These are phyloP conservation scores for Scleroderma bovista DNA, from an alignment of 768 basidiomycete species.

Conservation along the genomic window DNA sequence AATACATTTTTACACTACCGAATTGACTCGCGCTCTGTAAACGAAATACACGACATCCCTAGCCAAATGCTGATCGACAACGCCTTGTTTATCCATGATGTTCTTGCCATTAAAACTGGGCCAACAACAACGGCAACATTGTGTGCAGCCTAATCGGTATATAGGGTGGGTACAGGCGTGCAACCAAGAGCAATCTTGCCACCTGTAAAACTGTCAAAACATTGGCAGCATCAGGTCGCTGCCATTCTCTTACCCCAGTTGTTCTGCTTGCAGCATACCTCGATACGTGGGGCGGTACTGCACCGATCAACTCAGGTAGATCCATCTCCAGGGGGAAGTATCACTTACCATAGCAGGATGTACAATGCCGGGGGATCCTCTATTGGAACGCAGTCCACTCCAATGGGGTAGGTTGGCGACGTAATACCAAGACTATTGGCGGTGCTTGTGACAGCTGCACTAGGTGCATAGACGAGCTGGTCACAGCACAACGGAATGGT, in stretches of 20 bases:
- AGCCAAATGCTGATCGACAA: no score
- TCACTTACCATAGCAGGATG: constrained; percentile 3
- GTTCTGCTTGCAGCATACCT: constrained; percentile 3
- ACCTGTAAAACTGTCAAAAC: neutral
- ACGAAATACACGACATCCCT: no score
- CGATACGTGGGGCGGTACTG: neutral
- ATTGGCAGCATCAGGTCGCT: neutral
- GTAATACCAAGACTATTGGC: neutral
- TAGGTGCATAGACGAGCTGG: neutral
- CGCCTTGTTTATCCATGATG: no score
- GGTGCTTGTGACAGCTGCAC: neutral
- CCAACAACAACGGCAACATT: no score
- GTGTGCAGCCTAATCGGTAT: no score
- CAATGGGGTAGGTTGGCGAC: constrained; percentile 1
- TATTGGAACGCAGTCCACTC: constrained; percentile 2
- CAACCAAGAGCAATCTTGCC: constrained; percentile 4
- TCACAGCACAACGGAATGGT: constrained; percentile 4
- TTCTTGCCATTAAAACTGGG: no score
- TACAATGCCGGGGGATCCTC: neutral
- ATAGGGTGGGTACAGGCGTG: no score
- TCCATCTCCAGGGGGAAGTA: neutral
- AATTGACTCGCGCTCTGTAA: no score
- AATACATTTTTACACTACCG: no score
- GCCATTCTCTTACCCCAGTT: constrained; percentile 3
- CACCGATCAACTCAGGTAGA: neutral